These are phyloP conservation scores for Lachancea sp. DNA, from an alignment of 805 yeast species.

Conservation along the genomic window DNA sequence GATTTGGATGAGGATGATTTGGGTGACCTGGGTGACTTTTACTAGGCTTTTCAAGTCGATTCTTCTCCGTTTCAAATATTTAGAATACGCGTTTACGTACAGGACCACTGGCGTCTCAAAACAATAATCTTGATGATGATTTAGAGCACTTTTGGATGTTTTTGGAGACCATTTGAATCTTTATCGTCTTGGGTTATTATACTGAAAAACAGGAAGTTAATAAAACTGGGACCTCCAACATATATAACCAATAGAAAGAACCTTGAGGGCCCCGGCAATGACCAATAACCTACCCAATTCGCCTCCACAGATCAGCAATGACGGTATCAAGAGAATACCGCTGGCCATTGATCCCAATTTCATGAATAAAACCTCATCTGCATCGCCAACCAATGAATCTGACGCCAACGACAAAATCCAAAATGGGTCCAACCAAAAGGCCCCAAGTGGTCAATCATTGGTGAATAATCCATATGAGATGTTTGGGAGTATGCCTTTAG, in stretches of 20 bases:
- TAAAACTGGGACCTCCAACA: not conserved
- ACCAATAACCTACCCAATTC: not conserved
- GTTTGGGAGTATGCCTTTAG: slow-evolving; percentile 38
- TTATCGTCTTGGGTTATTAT: not conserved
- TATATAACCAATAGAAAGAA: not conserved
- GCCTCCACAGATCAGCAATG: not conserved
- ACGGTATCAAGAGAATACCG: slow-evolving; percentile 18
- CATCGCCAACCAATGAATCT: slow-evolving; percentile 5
- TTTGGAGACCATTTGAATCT: no score
- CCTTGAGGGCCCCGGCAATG: not conserved
- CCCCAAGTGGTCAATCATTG: slow-evolving; percentile 11
- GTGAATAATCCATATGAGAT: slow-evolving; percentile 29
- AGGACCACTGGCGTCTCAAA: not conserved
- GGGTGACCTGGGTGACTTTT: slow-evolving; percentile 10
- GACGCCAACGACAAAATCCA: slow-evolving; percentile 3
- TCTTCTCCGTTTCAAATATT: not conserved
- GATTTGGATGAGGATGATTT: slow-evolving; percentile 25
- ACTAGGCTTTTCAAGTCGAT: not conserved
- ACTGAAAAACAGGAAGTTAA: not conserved
- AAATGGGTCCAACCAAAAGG: slow-evolving; percentile 3
- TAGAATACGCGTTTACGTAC: not conserved
- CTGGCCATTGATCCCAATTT: slow-evolving; percentile 32
- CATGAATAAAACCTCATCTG: slow-evolving; percentile 14
- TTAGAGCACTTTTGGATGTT: no score
- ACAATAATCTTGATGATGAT: no score